Base-by-base conservation (phyloP, 2,329 filamentous ascomycete species). In the Cucurbitaria berberidis region DNA sequence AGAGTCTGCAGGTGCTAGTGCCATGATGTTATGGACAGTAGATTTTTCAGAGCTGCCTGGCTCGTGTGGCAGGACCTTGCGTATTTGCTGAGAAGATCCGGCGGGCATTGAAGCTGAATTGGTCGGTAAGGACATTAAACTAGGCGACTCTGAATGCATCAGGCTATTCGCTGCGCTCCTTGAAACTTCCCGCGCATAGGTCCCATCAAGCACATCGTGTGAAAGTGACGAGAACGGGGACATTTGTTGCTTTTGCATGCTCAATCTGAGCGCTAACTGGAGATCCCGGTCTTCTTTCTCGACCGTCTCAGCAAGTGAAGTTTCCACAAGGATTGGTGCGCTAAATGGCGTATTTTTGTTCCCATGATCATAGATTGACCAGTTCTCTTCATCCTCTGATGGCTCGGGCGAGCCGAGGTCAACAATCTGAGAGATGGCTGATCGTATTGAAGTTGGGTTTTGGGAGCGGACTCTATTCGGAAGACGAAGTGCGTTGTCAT, bases 241-340 rank as follows among this genome's bases (percentile, higher is more conserved):
- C 27, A 27, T 5, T 27, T 13, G 10, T 21, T 41, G 34, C 11
- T 51, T 50, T 32, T 47, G 52, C 48, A 60, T 40, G 35, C 61
- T 62, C 7, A 62, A 40, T 24, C 46, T 52, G 29, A 60, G 49
- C 36, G 57, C 59, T 26, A 54, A 29, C 18, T 42, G 50, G 10
- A 59, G 21, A 11, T 52, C 51, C 44, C 42, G 48, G 10, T 59
- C 46, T n/a, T 57, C 40, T 32, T 46, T 24, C n/a, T 40, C 45
- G 15, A 24, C 2, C n/a, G 29, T 18, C n/a, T 55, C 32, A 2
- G 43, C 24, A 8, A 30, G 22, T 22, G 15, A 11, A 5, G 5
- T 16, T n/a, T 21, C 29, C 18, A 16, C 21, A 15, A 4, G 6
- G 15, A 34, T 5, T 5, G 10, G 30, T 16, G 16, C 13, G 30